Conservation (phyloP, 495 filamentous ascomycete genomes). For the Penicillium atrosanguineum region DNA sequence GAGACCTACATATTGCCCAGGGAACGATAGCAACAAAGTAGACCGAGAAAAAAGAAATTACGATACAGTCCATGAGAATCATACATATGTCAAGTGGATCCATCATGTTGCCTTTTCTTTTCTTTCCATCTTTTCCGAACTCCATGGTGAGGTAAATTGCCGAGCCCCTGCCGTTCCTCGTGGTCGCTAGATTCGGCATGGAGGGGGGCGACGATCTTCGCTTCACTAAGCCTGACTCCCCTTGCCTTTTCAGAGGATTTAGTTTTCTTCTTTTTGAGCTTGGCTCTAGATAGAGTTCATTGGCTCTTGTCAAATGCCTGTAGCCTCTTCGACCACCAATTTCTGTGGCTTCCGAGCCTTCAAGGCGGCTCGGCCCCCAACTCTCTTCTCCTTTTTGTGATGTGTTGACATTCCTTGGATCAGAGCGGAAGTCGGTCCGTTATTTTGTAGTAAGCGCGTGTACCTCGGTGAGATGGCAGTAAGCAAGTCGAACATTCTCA, state of each 20-base stretch:
- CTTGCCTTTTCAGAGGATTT: neutral
- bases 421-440: no score
- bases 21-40: neutral
- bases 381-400: neutral
- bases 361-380: neutral
- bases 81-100: neutral
- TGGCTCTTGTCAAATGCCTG: neutral
- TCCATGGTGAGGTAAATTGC: neutral
- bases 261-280: neutral
- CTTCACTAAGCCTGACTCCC: neutral
- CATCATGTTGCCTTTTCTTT: no score
- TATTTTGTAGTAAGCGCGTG: no score
- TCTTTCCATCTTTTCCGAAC: no score
- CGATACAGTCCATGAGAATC: neutral
- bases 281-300: no score
- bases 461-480: no score
- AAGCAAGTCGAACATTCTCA: no score
- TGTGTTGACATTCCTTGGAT: neutral
- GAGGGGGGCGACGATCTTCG: neutral
- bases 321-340: neutral
- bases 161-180: neutral
- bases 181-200: neutral
- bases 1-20: neutral
- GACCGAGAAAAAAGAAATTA: neutral
- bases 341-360: neutral